Evolutionary conservation across 225 moss, liverwort and hornwort genomes (phyloP), one percentile per base, ranked within the genome.

Genomic region (Antitrichia curtipendula): DNA sequence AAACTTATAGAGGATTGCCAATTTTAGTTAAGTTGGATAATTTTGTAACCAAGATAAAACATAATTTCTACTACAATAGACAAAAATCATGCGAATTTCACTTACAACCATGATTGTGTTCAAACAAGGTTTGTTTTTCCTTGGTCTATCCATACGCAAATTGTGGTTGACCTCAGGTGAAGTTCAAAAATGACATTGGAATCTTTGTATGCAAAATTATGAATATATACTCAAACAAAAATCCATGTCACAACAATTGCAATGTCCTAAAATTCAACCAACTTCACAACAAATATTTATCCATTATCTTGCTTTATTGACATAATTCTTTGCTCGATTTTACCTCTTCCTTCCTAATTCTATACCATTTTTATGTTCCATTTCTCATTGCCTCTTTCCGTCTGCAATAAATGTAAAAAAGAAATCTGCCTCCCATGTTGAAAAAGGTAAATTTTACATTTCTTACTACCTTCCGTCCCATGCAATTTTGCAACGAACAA

Each of bases 201-300:
- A 32, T 38, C 38, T 50, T 15, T 13, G 5, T 16, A 27, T 9
- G 9, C 3, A 71, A 28, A 71, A 71, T 41, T 25, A 25, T 27
- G 0, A 41, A 15, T 27, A 70, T 3, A 41, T 70, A 41, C 16
- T 5, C 3, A 25, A 45, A 17, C 10, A 45, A 28, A 72, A 45
- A 28, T 28, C 9, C 6, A 0, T 3, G 6, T 28, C 0, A 0
- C 6, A 72, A 0, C 6, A 72, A 72, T 72, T 45, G 10, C 17
- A 29, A 17, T 17, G 28, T 3, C 10, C 6, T 27, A 16, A 41
- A 71, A 45, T 10, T 71, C 16, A 27, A 71, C 6, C 2, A 2
- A 25, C 16, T 27, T 27, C 8, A 28, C 10, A 71, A 28, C 1
- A 0, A 43, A 2, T 45, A 45, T 45, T 0, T 45, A 0, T 0